These are phyloP conservation scores for Pythium dissotocum DNA, from an alignment of 352 stramenopile genomes.

Conservation along the genomic window DNA sequence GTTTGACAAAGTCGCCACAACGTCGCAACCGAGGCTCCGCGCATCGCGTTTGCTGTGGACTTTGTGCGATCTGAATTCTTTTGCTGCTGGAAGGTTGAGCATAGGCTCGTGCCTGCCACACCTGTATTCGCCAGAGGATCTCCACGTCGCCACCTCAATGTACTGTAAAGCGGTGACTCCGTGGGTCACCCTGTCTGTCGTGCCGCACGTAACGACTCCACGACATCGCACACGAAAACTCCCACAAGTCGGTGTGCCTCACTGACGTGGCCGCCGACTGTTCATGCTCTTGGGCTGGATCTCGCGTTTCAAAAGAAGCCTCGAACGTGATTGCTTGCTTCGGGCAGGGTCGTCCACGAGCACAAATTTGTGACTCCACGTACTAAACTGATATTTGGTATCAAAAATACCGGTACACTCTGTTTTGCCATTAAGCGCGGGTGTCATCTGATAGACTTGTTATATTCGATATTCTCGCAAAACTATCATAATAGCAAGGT, in stretches of 20 bases:
- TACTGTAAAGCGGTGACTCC: not conserved
- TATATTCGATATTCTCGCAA: too few relatives aligned
- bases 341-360: not conserved
- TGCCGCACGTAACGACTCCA: slow-evolving; percentile 4
- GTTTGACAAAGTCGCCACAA: slow-evolving; percentile 5
- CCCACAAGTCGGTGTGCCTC: not conserved
- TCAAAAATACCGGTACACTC: slow-evolving; percentile 1
- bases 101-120: not conserved
- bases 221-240: not conserved
- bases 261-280: slow-evolving; percentile 6
- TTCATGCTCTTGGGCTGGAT: not conserved
- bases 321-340: not conserved
- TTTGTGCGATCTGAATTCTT: slow-evolving; percentile 1
- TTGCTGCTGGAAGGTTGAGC: not conserved
- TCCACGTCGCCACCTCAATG: too few relatives aligned
- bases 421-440: too few relatives aligned
- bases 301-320: not conserved
- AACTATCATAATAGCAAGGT: too few relatives aligned
- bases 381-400: not conserved
- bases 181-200: not conserved
- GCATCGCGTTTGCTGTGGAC: not conserved
- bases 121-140: too few relatives aligned
- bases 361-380: not conserved
- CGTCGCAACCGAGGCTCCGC: not conserved
- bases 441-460: too few relatives aligned